Conservation (phyloP, 257 asterid genomes). For the Nicotiana noctiflora region DNA sequence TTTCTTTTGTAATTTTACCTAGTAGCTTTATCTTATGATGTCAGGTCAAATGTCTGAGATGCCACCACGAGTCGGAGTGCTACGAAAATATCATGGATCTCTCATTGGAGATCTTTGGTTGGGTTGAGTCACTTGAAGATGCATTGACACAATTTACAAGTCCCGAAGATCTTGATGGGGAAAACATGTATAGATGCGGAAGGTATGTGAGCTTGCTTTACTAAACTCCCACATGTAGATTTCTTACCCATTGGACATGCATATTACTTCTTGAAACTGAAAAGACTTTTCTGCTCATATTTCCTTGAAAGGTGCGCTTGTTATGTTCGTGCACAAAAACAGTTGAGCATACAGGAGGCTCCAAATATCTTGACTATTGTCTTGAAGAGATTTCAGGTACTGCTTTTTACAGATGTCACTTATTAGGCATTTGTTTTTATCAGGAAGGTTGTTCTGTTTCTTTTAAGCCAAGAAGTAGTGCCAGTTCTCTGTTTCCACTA, state of each 20-base stretch:
- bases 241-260: neutral
- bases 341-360: constrained; percentile 69
- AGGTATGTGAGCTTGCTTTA: constrained; percentile 32
- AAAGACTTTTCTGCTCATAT: neutral
- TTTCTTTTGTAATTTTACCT: neutral
- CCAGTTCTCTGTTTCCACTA: neutral
- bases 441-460: neutral
- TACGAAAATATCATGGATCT: constrained; percentile 81
- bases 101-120: constrained; percentile 72
- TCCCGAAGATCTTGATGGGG: constrained; percentile 85
- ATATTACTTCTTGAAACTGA: neutral
- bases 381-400: constrained; percentile 87
- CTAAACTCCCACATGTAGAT: neutral
- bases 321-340: constrained; percentile 70
- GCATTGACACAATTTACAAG: constrained; percentile 80
- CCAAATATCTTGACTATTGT: constrained; percentile 84
- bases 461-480: neutral
- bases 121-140: constrained; percentile 76
- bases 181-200: constrained; percentile 78
- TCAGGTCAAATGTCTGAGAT: constrained; percentile 76
- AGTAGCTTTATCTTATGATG: constrained; percentile 4
- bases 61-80: constrained; percentile 67
- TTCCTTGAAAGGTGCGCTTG: constrained; percentile 47
- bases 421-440: neutral
- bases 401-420: neutral